Evolutionary conservation across 257 asterid genomes (phyloP).

Genomic region (Solanum microdontum): DNA sequence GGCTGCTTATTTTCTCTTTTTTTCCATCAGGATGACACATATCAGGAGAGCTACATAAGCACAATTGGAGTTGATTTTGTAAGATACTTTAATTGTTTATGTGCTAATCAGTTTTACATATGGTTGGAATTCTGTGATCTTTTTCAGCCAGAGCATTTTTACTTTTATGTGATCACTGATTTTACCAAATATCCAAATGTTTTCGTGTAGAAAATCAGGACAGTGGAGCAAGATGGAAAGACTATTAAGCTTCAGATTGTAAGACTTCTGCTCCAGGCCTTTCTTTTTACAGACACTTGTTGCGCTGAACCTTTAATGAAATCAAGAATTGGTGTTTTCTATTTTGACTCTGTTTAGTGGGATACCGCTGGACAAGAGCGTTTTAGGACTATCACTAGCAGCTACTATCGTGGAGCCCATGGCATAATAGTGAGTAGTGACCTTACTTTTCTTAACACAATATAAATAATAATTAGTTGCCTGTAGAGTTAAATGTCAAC

Average conservation of each 20-base stretch:
- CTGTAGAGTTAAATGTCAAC: background rate
- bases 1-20: background rate
- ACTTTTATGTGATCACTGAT: background rate
- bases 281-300: background rate
- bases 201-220: background rate
- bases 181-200: background rate
- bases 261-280: background rate
- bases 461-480: background rate
- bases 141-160: background rate
- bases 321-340: background rate
- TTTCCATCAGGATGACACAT: constrained; percentile 41
- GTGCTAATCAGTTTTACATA: background rate
- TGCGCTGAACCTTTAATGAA: background rate
- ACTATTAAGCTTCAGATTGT: constrained; percentile 3
- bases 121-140: background rate
- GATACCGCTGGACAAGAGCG: constrained; percentile 57
- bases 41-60: constrained; percentile 54
- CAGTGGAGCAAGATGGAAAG: constrained; percentile 4
- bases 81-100: constrained; percentile 10
- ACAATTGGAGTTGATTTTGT: constrained; percentile 58
- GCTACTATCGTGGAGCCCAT: constrained; percentile 53
- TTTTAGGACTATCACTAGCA: constrained; percentile 49
- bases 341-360: constrained; percentile 20
- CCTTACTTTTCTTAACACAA: background rate
- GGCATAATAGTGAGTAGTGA: constrained; percentile 35